phyloP scores from a whole-genome alignment of 176 grass and related monocot genomes.

The Carex littledalei region DNA sequence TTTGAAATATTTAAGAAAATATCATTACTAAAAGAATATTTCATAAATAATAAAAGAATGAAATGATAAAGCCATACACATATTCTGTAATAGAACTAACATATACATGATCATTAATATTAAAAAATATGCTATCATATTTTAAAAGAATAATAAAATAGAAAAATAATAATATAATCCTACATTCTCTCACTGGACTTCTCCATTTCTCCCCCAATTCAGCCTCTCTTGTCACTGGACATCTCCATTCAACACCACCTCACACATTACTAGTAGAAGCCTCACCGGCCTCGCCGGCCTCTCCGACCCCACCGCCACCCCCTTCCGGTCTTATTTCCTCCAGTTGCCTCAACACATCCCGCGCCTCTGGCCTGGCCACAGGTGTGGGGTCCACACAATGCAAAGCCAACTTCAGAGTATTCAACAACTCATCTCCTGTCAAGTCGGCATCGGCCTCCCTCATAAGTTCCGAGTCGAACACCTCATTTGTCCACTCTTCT shows the following conservation, averaged over 20 bases:
- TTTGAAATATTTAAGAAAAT: neutral
- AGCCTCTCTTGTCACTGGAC: neutral
- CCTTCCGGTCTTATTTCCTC: constrained; percentile 63
- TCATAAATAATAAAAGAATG: constrained; percentile 4
- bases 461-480: constrained; percentile 85
- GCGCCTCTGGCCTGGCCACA: constrained; percentile 41
- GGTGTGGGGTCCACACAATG: constrained; percentile 69
- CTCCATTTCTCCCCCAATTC: neutral
- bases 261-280: constrained; percentile 36
- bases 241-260: neutral
- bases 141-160: constrained; percentile 12
- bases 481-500: constrained; percentile 87
- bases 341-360: constrained; percentile 60
- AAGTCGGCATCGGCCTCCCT: constrained; percentile 33
- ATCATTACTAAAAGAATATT: neutral
- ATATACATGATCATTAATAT: neutral
- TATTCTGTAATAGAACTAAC: neutral
- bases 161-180: neutral
- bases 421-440: constrained; percentile 61
- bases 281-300: constrained; percentile 13
- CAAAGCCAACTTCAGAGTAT: constrained; percentile 74
- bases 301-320: neutral
- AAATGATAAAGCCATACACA: neutral
- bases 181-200: neutral
- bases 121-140: constrained; percentile 8